Conservation (phyloP, 2,329 filamentous ascomycete genomes). For the Ophiostoma australiae region DNA sequence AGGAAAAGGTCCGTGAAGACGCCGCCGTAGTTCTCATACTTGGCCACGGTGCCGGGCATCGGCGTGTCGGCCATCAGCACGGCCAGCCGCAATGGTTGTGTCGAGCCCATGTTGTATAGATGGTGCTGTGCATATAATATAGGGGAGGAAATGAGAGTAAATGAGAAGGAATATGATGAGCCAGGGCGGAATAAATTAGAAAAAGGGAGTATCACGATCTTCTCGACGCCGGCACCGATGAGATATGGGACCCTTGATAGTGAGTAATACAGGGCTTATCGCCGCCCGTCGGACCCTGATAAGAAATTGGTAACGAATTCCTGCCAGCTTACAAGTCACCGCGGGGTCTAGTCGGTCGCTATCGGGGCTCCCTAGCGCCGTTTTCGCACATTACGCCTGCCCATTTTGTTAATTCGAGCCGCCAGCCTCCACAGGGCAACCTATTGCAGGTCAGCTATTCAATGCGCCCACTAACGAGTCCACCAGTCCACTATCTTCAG, state of each 20-base stretch:
- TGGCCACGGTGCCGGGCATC: conserved; percentile 55
- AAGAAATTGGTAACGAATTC: background rate
- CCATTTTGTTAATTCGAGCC: background rate
- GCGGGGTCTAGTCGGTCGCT: background rate
- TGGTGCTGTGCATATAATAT: background rate
- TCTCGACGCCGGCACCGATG: background rate
- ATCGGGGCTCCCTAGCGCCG: conserved; percentile 4
- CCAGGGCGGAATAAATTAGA: background rate
- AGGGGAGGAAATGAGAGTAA: background rate
- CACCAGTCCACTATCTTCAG: background rate
- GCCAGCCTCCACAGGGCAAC: background rate
- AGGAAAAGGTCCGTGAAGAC: conserved; percentile 60
- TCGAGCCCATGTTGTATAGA: conserved; percentile 22
- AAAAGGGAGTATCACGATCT: background rate
- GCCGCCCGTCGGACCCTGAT: conserved; percentile 10
- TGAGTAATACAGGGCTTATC: conserved; percentile 11
- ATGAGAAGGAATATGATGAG: background rate
- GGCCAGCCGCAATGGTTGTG: conserved; percentile 60
- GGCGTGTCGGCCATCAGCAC: conserved; percentile 86
- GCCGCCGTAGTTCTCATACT: conserved; percentile 68
- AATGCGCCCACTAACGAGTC: background rate
- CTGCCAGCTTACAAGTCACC: background rate
- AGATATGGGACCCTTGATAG: background rate
- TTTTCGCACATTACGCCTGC: conserved; percentile 1
- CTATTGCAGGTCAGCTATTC: background rate